A percentile compares a stretch with the other conserved stretches of the same genome.
These are phyloP conservation scores for Saccharomyces pastorianus DNA, from an alignment of 1,139 yeast genomes.

Conservation along the genomic window DNA sequence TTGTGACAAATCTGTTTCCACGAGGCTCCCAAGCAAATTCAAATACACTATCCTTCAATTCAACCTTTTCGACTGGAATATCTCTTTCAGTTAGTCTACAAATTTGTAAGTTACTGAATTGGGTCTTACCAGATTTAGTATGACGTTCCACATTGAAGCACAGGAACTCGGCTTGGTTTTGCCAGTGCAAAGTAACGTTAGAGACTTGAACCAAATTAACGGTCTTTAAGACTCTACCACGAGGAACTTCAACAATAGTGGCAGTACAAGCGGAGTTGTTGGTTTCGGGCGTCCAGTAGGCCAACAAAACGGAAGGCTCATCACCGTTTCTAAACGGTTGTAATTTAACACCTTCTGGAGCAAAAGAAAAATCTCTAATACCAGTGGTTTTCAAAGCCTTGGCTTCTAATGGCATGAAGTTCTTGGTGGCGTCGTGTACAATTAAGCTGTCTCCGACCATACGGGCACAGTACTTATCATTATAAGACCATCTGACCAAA, in stretches of 20 bases:
- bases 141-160: slow-evolving; percentile 97
- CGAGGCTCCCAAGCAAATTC: slow-evolving; percentile 96
- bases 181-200: slow-evolving; percentile 93
- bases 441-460: slow-evolving; percentile 90
- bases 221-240: slow-evolving; percentile 77
- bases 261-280: slow-evolving; percentile 93
- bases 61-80: slow-evolving; percentile 90
- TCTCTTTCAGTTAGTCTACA: slow-evolving; percentile 83
- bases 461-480: slow-evolving; percentile 92
- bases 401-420: slow-evolving; percentile 69
- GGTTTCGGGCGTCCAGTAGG: slow-evolving; percentile 96
- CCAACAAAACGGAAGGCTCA: slow-evolving; percentile 51
- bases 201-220: slow-evolving; percentile 91
- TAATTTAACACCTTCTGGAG: slow-evolving; percentile 77
- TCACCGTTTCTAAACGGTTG: slow-evolving; percentile 43
- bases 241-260: slow-evolving; percentile 80
- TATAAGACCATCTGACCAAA: slow-evolving; percentile 89
- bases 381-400: slow-evolving; percentile 80
- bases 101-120: slow-evolving; percentile 87
- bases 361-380: slow-evolving; percentile 87
- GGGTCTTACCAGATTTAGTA: slow-evolving; percentile 87
- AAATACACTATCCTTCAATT: slow-evolving; percentile 79
- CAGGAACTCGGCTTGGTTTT: slow-evolving; percentile 71
- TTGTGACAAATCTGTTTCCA: slow-evolving; percentile 75
- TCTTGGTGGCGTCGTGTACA: slow-evolving; percentile 65